Evolutionary conservation across 352 stramenopile species (phyloP), one percentile per base, ranked within the genome.

Genomic region (Phytophthora hybrid): DNA sequence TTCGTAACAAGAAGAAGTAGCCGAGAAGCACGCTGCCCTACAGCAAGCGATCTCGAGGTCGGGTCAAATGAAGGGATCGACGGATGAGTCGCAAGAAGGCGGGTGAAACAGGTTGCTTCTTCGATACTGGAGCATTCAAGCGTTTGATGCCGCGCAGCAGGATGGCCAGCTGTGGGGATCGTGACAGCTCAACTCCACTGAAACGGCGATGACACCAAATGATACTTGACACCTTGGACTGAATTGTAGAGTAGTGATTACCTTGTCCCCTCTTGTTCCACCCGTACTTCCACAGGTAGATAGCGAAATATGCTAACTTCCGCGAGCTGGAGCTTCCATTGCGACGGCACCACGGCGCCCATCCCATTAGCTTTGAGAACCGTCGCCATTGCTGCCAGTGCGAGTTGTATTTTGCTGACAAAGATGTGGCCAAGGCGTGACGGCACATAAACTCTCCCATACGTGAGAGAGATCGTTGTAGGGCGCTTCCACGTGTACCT

Each of bases 1-100:
- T 26, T 10, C 68, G 32, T 0, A 80, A 21, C 0, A 77, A 32
- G 31, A 80, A 80, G 69, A 77, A 77, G 51, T 61, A 80, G 1
- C 8, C 63, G 4, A 77, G 31, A 13, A 76, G 47, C 14, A 78
- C 64, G 52, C 59, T 60, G 34, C 49, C 67, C 68, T 63, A 74
- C 5, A 74, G 19, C 1, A 77, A 46, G 23, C 69, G 73, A 23
- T 79, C 53, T 2, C 54, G 55, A 13, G 73, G 63, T 6, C 7
- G 5, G 11, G 8, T 26, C 0, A 71, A 7, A 18, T 67, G 21
- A 7, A 69, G 26, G 1, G 23, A 57, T 18, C 59, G 53, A 0
- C 46, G 62, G 1, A 76, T 49, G 59, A 41, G 8, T 13, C 34
- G 7, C 8, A 41, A 11, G 29, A 77, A 70, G 29, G 52, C 53